A percentile compares a stretch with the other conserved stretches of the same genome.
These are phyloP conservation scores for Microdochium bolleyi DNA, from an alignment of 2,329 filamentous ascomycete species.

Conservation along the genomic window DNA sequence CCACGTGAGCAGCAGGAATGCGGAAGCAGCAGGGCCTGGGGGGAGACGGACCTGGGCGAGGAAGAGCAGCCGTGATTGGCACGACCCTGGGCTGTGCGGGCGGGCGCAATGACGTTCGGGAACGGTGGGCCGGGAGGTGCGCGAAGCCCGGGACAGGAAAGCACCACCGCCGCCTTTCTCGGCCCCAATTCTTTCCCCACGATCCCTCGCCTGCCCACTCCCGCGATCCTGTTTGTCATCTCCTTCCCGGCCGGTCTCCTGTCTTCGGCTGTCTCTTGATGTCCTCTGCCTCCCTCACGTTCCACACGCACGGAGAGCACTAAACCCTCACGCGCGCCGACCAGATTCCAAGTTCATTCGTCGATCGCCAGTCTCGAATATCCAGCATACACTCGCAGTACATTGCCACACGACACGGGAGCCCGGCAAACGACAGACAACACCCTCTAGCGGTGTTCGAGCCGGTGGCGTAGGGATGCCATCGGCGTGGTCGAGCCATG, in stretches of 20 bases:
- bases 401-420: not conserved
- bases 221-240: not conserved
- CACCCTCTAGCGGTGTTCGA: not conserved
- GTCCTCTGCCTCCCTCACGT: too few species aligned
- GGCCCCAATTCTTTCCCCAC: not conserved
- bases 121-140: not conserved
- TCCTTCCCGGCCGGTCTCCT: too few species aligned
- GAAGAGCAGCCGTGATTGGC: too few species aligned
- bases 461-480: slow-evolving; percentile 6
- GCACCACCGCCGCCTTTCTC: not conserved
- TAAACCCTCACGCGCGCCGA: too few species aligned
- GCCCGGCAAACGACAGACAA: not conserved
- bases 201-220: not conserved
- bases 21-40: not conserved
- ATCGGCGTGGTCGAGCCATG: slow-evolving; percentile 10
- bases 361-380: too few species aligned
- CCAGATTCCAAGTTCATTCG: too few species aligned
- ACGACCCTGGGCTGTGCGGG: not conserved
- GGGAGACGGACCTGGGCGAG: too few species aligned
- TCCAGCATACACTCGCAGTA: too few species aligned
- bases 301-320: too few species aligned
- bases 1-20: not conserved
- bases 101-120: not conserved
- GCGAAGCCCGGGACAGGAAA: not conserved
- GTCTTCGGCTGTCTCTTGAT: too few species aligned